These are phyloP conservation scores for Aspergillus sp. DNA, from an alignment of 2,329 filamentous ascomycete genomes.

Conservation along the genomic window DNA sequence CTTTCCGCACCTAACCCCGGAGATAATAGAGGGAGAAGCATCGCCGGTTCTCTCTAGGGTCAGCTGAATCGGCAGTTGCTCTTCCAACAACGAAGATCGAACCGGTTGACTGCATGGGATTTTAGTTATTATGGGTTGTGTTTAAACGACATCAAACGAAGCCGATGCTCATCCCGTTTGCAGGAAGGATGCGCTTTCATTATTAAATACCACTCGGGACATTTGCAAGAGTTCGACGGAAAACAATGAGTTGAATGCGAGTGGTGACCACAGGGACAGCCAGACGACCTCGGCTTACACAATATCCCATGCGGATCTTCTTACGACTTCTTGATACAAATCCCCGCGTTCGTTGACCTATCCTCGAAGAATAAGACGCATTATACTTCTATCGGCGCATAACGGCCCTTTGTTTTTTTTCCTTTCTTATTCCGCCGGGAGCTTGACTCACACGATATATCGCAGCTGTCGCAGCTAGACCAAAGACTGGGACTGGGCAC, in stretches of 20 bases:
- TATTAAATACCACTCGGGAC: neutral
- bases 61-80: too few relatives aligned
- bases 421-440: neutral
- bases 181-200: neutral
- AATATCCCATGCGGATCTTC: neutral
- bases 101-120: neutral
- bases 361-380: neutral
- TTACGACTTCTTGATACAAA: neutral
- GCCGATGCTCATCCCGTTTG: neutral
- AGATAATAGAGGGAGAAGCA: too few relatives aligned
- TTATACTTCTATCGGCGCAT: neutral
- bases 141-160: neutral
- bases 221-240: neutral
- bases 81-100: neutral
- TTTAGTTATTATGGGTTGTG: neutral
- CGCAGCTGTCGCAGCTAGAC: neutral
- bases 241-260: slow-evolving; percentile 2
- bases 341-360: neutral
- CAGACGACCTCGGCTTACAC: neutral
- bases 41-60: too few relatives aligned
- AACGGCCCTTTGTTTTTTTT: neutral
- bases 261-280: neutral
- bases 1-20: neutral
- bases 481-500: neutral
- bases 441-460: neutral